Conservation (phyloP, 2,329 filamentous ascomycete species). For the Alternaria gaisen region DNA sequence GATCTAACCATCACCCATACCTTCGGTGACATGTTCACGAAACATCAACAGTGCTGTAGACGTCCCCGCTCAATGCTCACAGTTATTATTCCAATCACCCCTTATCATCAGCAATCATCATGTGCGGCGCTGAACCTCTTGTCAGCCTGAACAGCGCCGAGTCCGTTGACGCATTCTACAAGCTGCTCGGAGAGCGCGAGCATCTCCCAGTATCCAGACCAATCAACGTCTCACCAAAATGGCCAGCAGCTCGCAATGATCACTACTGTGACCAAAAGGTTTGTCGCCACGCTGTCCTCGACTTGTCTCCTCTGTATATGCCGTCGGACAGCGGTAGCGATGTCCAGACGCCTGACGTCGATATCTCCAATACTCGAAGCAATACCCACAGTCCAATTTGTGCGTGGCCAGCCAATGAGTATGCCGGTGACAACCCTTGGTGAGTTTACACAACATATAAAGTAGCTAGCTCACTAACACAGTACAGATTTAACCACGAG, state of each 20-base stretch:
- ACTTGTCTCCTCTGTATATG: neutral
- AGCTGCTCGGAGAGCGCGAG: neutral
- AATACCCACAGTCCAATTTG: neutral
- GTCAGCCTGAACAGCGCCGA: neutral
- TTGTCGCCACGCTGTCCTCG: conserved; percentile 1
- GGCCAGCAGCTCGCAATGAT: conserved; percentile 8
- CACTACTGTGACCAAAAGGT: conserved; percentile 1
- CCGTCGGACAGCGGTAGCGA: neutral
- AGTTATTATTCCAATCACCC: neutral
- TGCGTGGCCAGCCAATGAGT: neutral
- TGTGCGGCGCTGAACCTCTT: neutral
- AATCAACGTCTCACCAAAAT: neutral
- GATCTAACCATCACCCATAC: neutral
- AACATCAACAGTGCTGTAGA: neutral
- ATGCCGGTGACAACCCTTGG: neutral
- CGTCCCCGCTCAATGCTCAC: neutral
- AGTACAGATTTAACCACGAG: neutral
- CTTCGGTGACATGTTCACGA: neutral
- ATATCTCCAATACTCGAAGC: neutral
- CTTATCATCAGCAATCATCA: neutral
- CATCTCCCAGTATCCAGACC: neutral
- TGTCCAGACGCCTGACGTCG: neutral
- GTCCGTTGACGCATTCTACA: neutral
- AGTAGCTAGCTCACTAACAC: neutral
- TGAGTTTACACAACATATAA: neutral